Evolutionary conservation across 2,329 filamentous ascomycete species (phyloP).

Genomic region (Botrytis squamosa): DNA sequence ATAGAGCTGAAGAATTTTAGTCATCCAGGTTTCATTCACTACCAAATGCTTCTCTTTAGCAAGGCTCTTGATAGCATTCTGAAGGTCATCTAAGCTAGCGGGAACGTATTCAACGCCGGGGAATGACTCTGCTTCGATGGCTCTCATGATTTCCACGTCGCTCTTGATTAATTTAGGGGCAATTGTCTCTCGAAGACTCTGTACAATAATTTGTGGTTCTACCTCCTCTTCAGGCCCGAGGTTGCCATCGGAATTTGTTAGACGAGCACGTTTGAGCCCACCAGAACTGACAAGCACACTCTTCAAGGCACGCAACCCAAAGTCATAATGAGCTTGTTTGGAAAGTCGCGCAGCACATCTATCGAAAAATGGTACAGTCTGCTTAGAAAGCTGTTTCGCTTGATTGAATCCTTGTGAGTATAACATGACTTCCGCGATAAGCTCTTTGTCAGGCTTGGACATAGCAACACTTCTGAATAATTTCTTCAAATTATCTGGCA

Average conservation of each 20-base stretch:
- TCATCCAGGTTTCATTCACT: slow-evolving; percentile 94
- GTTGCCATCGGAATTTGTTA: slow-evolving; percentile 57
- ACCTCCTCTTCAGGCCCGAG: slow-evolving; percentile 69
- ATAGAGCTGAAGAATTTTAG: slow-evolving; percentile 93
- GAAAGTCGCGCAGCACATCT: slow-evolving; percentile 77
- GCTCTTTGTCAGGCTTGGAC: slow-evolving; percentile 99
- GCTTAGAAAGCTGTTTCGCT: slow-evolving; percentile 88
- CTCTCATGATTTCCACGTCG: slow-evolving; percentile 84
- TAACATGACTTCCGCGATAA: slow-evolving; percentile 99
- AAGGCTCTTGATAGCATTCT: slow-evolving; percentile 76
- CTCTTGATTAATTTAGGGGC: slow-evolving; percentile 92
- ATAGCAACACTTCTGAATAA: slow-evolving; percentile 98
- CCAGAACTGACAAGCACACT: slow-evolving; percentile 98
- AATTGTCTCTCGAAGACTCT: slow-evolving; percentile 97
- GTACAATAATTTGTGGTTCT: slow-evolving; percentile 96
- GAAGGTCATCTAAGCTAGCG: slow-evolving; percentile 76
- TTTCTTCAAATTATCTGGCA: slow-evolving; percentile 99
- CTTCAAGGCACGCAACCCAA: slow-evolving; percentile 94
- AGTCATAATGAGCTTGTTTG: slow-evolving; percentile 98
- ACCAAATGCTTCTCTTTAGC: slow-evolving; percentile 84
- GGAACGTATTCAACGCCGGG: slow-evolving; percentile 91
- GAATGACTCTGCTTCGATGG: slow-evolving; percentile 83
- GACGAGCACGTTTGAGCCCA: slow-evolving; percentile 83
- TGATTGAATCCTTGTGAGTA: slow-evolving; percentile 99
- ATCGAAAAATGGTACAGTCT: slow-evolving; percentile 98